These are phyloP conservation scores for Adansonia gregorii DNA, from an alignment of 441 rosid genomes.

Conservation along the genomic window DNA sequence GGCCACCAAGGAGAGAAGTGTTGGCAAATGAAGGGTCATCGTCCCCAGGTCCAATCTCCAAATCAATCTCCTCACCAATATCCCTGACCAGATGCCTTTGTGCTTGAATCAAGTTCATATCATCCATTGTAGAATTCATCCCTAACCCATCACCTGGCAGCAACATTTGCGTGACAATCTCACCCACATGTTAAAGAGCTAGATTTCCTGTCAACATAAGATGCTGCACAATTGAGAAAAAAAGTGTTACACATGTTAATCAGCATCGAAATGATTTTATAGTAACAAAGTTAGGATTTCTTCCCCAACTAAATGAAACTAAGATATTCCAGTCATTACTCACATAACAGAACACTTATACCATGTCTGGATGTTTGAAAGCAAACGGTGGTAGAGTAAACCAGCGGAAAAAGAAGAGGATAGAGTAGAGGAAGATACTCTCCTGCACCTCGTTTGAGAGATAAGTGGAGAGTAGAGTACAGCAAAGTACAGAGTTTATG, in stretches of 20 bases:
- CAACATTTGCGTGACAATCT: conserved; percentile 91
- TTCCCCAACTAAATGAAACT: conserved; percentile 18
- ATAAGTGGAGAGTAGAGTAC: background rate
- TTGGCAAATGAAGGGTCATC: conserved; percentile 83
- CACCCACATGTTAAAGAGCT: conserved; percentile 38
- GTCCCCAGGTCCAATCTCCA: conserved; percentile 95
- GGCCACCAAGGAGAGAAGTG: conserved; percentile 65
- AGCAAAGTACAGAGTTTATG: background rate
- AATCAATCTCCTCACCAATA: conserved; percentile 96
- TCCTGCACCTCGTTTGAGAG: background rate
- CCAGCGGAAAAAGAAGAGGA: background rate
- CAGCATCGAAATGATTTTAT: conserved; percentile 9
- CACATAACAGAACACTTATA: background rate
- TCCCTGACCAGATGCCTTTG: conserved; percentile 97
- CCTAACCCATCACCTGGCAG: conserved; percentile 72
- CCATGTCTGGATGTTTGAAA: background rate
- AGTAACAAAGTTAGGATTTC: background rate
- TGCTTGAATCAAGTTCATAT: conserved; percentile 94
- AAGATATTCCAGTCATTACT: background rate
- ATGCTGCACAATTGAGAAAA: background rate
- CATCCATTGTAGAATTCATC: conserved; percentile 97
- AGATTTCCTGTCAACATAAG: conserved; percentile 39
- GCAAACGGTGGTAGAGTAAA: background rate
- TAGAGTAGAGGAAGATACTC: conserved; percentile 8
- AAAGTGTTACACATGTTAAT: conserved; percentile 1